Evolutionary conservation across 2,329 filamentous ascomycete species (phyloP), one percentile per base, ranked within the genome.

Genomic region (Xylaria sp.): DNA sequence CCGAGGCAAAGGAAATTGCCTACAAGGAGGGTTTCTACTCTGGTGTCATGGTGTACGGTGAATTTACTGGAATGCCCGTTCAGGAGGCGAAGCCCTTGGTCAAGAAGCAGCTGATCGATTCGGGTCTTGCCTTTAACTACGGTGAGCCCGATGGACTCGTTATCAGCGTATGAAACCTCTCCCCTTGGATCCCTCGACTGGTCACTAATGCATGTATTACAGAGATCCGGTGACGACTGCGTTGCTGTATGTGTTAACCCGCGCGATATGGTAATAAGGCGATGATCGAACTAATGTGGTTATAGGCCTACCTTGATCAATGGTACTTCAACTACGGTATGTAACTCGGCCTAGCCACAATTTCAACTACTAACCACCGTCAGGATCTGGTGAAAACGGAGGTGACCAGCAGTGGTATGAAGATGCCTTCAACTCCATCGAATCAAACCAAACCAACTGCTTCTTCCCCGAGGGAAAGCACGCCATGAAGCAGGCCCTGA

Each of bases 21-120:
- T 99, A 99, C 82, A 96, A 94, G 76, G 92, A 97, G 72, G 94
- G 92, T 13, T 97, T 91, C 80, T 99, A 99, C 79, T 92, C 96
- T 77, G 94, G 94, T 66, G 88, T 83, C 59, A 90, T 99, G 86
- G 80, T 92, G 64, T 83, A 91, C 62, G 94, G 94, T 59, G 90
- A 96, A 35, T 96, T 90, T 77, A 89, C 88, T 74, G 94, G 93
- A 55, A 84, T 93, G 75, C 83, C 90, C 66, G 94, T 99, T 6
- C 89, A 94, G 72, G 83, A 84, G 58, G 92, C 90, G 39, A 97
- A 97, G 78, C 86, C 89, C 64, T 89, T 95, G 72, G 91, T 97
- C 52, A 84, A 89, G 64, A 81, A 89, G 70, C 81, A 90, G 68
- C 80, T 97, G 61, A 83, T 96, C 61, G 86, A 92, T 57, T 82